Evolutionary conservation across 306 rosid genomes (phyloP).

Genomic region (Cyamopsis tetragonoloba): DNA sequence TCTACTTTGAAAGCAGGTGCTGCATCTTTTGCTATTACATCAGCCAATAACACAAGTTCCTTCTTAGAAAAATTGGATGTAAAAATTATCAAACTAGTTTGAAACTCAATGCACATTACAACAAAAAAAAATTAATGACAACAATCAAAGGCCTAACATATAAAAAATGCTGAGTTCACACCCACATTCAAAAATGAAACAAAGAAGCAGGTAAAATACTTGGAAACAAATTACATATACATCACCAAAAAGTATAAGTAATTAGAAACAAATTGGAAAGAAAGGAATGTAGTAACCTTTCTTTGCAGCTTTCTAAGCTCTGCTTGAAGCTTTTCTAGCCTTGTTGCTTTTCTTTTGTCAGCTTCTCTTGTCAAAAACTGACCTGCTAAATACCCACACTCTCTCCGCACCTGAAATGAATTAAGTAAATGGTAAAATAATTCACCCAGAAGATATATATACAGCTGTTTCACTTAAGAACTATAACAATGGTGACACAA

Average conservation of each 20-base stretch:
- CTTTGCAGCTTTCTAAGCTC: conserved; percentile 46
- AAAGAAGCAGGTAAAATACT: neutral
- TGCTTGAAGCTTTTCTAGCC: conserved; percentile 46
- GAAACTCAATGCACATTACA: neutral
- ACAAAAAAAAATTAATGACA: neutral
- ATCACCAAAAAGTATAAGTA: conserved; percentile 2
- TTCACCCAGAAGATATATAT: neutral
- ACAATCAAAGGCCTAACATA: neutral
- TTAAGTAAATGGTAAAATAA: neutral
- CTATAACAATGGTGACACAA: neutral
- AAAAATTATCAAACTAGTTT: neutral
- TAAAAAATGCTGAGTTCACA: no score
- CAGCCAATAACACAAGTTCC: neutral
- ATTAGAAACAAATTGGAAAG: conserved; percentile 7
- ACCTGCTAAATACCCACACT: conserved; percentile 69
- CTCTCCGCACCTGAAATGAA: conserved; percentile 64
- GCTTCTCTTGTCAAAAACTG: conserved; percentile 42
- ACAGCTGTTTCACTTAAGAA: neutral
- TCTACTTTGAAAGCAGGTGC: neutral
- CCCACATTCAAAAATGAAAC: neutral
- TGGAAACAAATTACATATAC: neutral
- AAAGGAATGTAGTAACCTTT: conserved; percentile 48
- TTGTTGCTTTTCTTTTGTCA: conserved; percentile 47
- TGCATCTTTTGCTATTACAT: neutral
- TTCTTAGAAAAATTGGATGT: neutral